Conservation (phyloP, 2,329 filamentous ascomycete species). For the Fusarium pseudoanthophilum region DNA sequence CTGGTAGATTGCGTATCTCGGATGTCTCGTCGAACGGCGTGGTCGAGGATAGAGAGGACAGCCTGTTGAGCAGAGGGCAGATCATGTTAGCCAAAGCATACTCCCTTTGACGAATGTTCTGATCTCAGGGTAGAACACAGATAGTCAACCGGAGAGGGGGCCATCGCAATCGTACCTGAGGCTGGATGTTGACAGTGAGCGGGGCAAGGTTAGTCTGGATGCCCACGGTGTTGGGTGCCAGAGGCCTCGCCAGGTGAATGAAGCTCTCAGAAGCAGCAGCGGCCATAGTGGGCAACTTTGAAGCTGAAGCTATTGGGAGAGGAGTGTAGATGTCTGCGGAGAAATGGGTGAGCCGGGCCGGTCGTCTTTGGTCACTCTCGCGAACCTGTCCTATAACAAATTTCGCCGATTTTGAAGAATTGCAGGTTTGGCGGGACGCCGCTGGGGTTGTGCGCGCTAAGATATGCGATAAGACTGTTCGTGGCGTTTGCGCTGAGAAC, state of each 20-base stretch:
- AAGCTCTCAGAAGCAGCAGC: slow-evolving; percentile 81
- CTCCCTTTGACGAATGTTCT: background rate
- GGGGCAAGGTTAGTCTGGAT: slow-evolving; percentile 89
- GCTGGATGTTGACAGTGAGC: slow-evolving; percentile 93
- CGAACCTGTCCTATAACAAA: slow-evolving; percentile 49
- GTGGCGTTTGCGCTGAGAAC: slow-evolving; percentile 45
- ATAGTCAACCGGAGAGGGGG: slow-evolving; percentile 21
- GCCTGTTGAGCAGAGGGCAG: slow-evolving; percentile 56
- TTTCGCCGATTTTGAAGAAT: slow-evolving; percentile 58
- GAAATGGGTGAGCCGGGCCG: slow-evolving; percentile 36
- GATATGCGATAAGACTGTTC: slow-evolving; percentile 52
- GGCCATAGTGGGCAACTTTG: slow-evolving; percentile 75
- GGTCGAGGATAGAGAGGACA: slow-evolving; percentile 85
- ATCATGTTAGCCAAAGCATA: slow-evolving; percentile 18
- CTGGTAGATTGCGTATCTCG: slow-evolving; percentile 85
- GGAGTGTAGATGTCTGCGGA: slow-evolving; percentile 28
- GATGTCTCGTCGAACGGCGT: slow-evolving; percentile 87
- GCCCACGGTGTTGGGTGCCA: slow-evolving; percentile 83
- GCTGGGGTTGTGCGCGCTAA: slow-evolving; percentile 66
- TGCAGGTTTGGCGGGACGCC: slow-evolving; percentile 54
- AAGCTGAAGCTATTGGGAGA: slow-evolving; percentile 18
- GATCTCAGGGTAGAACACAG: slow-evolving; percentile 8
- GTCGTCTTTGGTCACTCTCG: slow-evolving; percentile 39
- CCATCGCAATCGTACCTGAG: slow-evolving; percentile 74
- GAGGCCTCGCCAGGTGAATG: slow-evolving; percentile 91